phyloP scores from a whole-genome alignment of 164 flowering plant species.

The Tetrastigma voinierianum region DNA sequence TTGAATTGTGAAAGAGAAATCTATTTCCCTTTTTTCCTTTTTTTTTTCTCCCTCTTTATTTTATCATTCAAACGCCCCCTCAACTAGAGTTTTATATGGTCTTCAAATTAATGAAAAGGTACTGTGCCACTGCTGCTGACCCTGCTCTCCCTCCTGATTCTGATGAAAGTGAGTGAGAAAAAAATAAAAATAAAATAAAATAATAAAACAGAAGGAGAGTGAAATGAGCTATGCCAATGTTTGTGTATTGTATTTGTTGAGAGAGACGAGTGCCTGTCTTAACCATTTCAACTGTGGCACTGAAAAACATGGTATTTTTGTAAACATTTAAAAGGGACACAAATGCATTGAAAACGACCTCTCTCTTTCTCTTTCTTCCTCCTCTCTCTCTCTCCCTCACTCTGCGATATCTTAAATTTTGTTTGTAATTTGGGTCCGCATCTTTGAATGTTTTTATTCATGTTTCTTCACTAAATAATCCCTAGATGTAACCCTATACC shows the following conservation, averaged over 20 bases:
- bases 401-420: slow-evolving; percentile 12
- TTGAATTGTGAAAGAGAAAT: slow-evolving; percentile 14
- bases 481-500: not conserved
- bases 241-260: slow-evolving; percentile 25
- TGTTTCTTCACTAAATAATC: slow-evolving; percentile 11
- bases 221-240: not conserved
- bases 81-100: slow-evolving; percentile 2
- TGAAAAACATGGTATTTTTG: slow-evolving; percentile 38
- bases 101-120: slow-evolving; percentile 13
- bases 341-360: slow-evolving; percentile 32
- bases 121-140: slow-evolving; percentile 3
- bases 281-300: slow-evolving; percentile 38
- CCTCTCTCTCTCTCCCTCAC: slow-evolving; percentile 7
- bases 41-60: not conserved
- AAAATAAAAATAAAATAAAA: no score
- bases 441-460: slow-evolving; percentile 16
- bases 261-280: slow-evolving; percentile 29
- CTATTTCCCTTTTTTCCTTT: no score
- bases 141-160: slow-evolving; percentile 12
- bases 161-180: slow-evolving; percentile 19
- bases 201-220: slow-evolving; percentile 2
- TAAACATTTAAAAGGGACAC: slow-evolving; percentile 27
- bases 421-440: slow-evolving; percentile 13
- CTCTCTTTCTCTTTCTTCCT: slow-evolving; percentile 7
- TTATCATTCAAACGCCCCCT: slow-evolving; percentile 1